phyloP scores from a whole-genome alignment of 1,284 basidiomycete genomes.

The Microbotryum violaceum region DNA sequence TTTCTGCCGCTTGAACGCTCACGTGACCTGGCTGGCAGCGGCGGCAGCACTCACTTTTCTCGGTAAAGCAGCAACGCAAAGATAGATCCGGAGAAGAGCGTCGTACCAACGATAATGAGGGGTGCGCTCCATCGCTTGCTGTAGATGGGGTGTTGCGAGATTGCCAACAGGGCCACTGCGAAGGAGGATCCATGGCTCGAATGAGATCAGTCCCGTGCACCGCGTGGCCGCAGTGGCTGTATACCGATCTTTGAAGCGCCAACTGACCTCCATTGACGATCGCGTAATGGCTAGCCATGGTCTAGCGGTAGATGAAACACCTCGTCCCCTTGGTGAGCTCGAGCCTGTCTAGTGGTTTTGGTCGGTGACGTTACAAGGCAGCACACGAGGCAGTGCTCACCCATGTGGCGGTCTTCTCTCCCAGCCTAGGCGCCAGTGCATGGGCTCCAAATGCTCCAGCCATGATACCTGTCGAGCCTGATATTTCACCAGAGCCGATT shows the following conservation, averaged over 20 bases:
- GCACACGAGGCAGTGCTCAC: constrained; percentile 4
- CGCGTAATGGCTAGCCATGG: constrained; percentile 19
- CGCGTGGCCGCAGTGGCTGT: background rate
- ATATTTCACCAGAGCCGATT: too few relatives aligned
- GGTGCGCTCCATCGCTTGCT: constrained; percentile 17
- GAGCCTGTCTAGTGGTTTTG: too few relatives aligned
- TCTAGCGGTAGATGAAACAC: constrained; percentile 1
- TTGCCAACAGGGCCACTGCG: constrained; percentile 12
- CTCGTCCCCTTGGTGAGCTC: too few relatives aligned
- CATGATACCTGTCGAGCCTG: constrained; percentile 13
- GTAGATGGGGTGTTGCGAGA: constrained; percentile 26
- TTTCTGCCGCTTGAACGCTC: background rate
- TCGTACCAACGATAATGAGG: constrained; percentile 23
- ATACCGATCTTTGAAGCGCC: background rate
- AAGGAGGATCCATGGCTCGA: background rate
- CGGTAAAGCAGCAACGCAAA: constrained; percentile 25
- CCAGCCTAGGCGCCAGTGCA: constrained; percentile 20
- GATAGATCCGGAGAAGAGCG: constrained; percentile 24
- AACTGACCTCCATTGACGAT: constrained; percentile 25
- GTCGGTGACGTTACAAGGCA: too few relatives aligned
- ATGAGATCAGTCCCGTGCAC: background rate
- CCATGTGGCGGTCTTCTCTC: constrained; percentile 29
- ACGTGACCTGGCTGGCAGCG: background rate
- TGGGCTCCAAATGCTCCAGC: constrained; percentile 26
- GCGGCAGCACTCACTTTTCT: constrained; percentile 3